These are phyloP conservation scores for Violaceomyces palustris DNA, from an alignment of 1,284 basidiomycete genomes.

Conservation along the genomic window DNA sequence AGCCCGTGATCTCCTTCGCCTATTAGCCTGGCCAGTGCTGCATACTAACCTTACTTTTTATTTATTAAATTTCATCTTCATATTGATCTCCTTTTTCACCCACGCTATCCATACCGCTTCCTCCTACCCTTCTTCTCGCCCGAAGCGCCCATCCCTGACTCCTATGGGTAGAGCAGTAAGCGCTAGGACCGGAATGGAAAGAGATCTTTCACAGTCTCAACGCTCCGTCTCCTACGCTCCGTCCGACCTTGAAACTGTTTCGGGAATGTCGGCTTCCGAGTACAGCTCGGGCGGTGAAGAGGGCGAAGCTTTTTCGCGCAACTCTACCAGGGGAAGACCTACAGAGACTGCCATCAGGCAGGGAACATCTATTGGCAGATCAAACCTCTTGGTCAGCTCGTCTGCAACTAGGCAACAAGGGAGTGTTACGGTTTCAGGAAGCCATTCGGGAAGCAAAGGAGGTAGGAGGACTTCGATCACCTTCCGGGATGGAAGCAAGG, in stretches of 20 bases:
- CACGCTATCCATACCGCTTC: no score
- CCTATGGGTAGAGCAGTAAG: no score
- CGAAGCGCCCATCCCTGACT: no score
- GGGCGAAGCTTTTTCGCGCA: neutral
- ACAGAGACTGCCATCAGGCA: conserved; percentile 15
- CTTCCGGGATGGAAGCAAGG: conserved; percentile 24
- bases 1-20: no score
- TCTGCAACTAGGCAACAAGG: conserved; percentile 15
- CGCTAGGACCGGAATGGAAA: conserved; percentile 8
- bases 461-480: no score
- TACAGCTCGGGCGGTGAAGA: conserved; percentile 39
- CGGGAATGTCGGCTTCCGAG: conserved; percentile 34
- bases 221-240: conserved; percentile 35
- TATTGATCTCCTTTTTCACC: no score
- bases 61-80: no score
- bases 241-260: conserved; percentile 37
- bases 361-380: conserved; percentile 10
- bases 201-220: conserved; percentile 21
- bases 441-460: neutral
- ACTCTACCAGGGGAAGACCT: conserved; percentile 7
- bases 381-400: conserved; percentile 14
- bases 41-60: no score
- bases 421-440: neutral
- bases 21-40: no score
- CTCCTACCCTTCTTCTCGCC: no score